Evolutionary conservation across 2,329 filamentous ascomycete species (phyloP), one percentile per base, ranked within the genome.

Genomic region (Sporothrix globosa): DNA sequence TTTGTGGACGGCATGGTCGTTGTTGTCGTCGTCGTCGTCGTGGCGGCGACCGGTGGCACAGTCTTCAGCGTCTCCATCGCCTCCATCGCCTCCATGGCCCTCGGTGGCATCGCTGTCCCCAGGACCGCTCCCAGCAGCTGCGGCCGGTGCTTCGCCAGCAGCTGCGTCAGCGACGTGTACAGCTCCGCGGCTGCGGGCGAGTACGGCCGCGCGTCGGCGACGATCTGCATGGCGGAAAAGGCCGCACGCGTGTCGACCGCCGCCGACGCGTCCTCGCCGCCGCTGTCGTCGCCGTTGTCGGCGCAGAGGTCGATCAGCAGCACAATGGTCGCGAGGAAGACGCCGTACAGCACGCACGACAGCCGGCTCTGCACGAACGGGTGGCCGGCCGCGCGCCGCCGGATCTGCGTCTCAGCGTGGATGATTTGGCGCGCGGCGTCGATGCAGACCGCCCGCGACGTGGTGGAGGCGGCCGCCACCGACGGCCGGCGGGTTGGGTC

Each of bases 261-360:
- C 17, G 60, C 13, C 27, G 5, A 21, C 27, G 10, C n/a, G n/a
- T n/a, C n/a, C n/a, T 27, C 34, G 11, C 5, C 6, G 44, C 0
- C 27, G 24, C n/a, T n/a, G 6, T 44, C 27, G 0, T 44, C n/a
- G 17, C 41, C 34, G 11, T 44, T 46, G 14, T 54, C 69, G 10
- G 65, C 66, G n/a, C 70, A 71, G 58, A 71, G 21, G 61, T 71
- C 70, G 6, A 71, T 60, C 67, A 71, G 27, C 27, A 71, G 30
- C 3, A 69, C 70, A 41, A 71, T 71, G 41, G 58, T 61, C 0
- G 70, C 67, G 9, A 71, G n/a, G 17, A 69, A 69, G 4, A 71
- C 60, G 30, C 67, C 67, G 14, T 71, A 71, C 9, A 71, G 30
- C 11, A 69, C 65, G 19, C 67, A 69, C 30, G 70, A 60, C 41